phyloP scores from a whole-genome alignment of 139 green algal genomes.

The Auxenochlorella pyrenoidosa region DNA sequence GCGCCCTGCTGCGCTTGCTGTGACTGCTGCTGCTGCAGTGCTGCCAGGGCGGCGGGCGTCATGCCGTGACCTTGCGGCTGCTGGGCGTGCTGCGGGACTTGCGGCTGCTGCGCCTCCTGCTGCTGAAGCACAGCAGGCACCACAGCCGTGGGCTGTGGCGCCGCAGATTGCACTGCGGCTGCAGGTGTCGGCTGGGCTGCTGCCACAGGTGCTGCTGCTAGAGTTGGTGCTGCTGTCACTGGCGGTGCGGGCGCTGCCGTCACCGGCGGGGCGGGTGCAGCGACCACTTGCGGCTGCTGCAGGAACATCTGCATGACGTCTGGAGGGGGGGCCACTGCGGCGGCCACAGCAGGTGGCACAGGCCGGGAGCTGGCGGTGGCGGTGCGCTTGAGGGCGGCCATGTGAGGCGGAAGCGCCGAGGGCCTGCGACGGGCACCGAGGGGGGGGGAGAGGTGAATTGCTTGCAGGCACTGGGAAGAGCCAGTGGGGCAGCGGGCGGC shows the following conservation, averaged over 20 bases:
- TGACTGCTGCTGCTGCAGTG: background rate
- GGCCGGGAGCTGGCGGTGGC: background rate
- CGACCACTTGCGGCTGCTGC: background rate
- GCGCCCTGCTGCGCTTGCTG: background rate
- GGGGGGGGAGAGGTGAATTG: background rate
- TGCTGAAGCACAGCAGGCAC: background rate
- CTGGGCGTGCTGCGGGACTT: constrained; percentile 8
- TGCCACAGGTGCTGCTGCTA: background rate
- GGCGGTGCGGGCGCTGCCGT: background rate
- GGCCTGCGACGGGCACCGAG: background rate
- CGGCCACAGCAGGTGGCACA: background rate
- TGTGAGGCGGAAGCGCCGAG: constrained; percentile 10
- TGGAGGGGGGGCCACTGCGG: background rate
- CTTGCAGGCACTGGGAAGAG: background rate
- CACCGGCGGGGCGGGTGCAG: too few relatives aligned
- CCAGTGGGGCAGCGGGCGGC: too few relatives aligned
- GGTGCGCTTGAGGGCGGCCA: constrained; percentile 14
- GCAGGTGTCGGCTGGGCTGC: background rate
- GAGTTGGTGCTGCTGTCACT: background rate
- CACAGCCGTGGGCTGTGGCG: background rate
- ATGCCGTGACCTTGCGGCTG: background rate
- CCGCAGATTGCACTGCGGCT: background rate
- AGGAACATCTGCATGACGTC: constrained; percentile 26
- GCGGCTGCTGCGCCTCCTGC: background rate
- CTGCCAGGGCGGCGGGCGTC: constrained; percentile 6